Conservation (phyloP, 169 alveolate species). For the Cryptosporidium ryanae region DNA sequence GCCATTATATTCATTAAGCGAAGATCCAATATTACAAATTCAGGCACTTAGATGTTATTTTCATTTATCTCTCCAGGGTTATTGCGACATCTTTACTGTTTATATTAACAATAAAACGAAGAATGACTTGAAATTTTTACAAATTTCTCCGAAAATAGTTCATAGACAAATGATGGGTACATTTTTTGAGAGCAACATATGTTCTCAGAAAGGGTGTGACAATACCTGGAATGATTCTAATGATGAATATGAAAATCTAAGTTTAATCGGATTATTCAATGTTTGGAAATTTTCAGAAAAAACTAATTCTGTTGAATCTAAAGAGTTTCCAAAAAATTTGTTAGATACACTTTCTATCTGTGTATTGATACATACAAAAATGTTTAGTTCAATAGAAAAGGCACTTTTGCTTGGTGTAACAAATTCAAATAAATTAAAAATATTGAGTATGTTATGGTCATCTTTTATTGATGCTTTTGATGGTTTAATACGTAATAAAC, state of each 20-base stretch:
- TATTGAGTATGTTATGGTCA: constrained; percentile 33
- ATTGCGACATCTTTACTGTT: constrained; percentile 16
- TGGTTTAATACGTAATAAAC: constrained; percentile 31
- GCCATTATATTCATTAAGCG: constrained; percentile 19
- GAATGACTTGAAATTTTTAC: background rate
- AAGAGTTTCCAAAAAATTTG: constrained; percentile 32
- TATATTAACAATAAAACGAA: background rate
- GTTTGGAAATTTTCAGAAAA: constrained; percentile 6
- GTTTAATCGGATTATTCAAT: constrained; percentile 33
- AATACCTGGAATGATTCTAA: background rate
- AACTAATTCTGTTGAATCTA: background rate
- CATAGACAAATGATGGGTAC: background rate
- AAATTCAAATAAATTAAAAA: constrained; percentile 27
- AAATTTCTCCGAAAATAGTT: constrained; percentile 38
- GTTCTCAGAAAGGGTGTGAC: background rate
- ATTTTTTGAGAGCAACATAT: constrained; percentile 33
- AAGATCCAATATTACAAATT: background rate
- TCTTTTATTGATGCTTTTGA: constrained; percentile 27
- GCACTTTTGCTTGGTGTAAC: background rate
- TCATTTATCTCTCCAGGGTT: constrained; percentile 48
- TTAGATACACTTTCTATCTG: constrained; percentile 39
- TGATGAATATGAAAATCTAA: background rate
- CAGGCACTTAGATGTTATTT: constrained; percentile 47
- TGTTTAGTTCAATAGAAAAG: constrained; percentile 22
- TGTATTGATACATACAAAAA: constrained; percentile 12